Percentiles rank a stretch among this genome's conserved stretches.
phyloP scores from a whole-genome alignment of 305 asterid species.

The Nicotiana rustica region DNA sequence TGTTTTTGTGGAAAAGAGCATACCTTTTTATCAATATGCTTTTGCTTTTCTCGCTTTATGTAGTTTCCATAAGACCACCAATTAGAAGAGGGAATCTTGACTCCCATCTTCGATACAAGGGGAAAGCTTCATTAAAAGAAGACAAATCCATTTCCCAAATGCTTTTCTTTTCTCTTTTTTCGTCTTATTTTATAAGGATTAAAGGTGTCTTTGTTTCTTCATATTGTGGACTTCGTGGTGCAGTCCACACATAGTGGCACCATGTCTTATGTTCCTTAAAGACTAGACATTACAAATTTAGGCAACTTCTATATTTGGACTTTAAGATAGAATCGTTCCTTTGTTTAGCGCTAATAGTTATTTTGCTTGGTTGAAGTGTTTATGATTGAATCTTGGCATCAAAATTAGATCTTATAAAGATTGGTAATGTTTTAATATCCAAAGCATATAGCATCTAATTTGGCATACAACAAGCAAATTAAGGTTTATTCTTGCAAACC shows the following conservation, averaged over 20 bases:
- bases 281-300: constrained; percentile 19
- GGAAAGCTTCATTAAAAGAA: constrained; percentile 7
- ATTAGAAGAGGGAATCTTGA: constrained; percentile 26
- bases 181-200: background rate
- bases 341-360: background rate
- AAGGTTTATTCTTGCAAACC: background rate
- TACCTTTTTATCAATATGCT: background rate
- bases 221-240: background rate
- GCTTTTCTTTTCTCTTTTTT: background rate
- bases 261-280: constrained; percentile 18
- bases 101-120: background rate
- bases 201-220: background rate
- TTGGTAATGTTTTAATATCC: background rate
- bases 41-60: background rate
- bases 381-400: constrained; percentile 17
- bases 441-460: constrained; percentile 26
- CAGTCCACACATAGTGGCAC: constrained; percentile 24
- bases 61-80: background rate
- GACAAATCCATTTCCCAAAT: constrained; percentile 29
- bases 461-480: background rate
- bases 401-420: constrained; percentile 10
- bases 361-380: background rate
- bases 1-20: background rate
- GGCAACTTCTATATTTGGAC: background rate
- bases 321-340: background rate